Base-by-base conservation (phyloP, 352 stramenopile species). In the Globisporangium yorkense region DNA sequence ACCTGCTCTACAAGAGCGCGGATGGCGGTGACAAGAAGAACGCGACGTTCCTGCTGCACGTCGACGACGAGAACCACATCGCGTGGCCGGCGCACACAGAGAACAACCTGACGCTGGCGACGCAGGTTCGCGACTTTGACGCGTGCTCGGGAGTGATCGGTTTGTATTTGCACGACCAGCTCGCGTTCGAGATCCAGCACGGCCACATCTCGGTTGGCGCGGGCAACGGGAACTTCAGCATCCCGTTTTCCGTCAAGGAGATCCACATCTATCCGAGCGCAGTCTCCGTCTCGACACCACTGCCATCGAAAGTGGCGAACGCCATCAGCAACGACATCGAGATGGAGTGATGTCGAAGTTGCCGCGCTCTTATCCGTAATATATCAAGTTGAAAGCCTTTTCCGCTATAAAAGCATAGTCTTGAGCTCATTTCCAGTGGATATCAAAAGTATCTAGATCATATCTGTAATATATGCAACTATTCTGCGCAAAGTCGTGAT, bases 101-200 rank as follows among this genome's bases (percentile, higher is more conserved):
- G 27, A 84, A 84, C 52, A 89, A 84, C 61, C 63, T 94, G 29
- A 75, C 74, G 24, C 66, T 94, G 16, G 51, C 61, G 27, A 68
- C 77, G 37, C 57, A 75, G 46, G 71, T 94, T 47, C 72, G 65
- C 49, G 62, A 80, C 29, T 94, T 88, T 47, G 73, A 78, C 49
- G 67, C 70, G 40, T 94, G 84, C 57, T 66, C 80, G 54, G 69
- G 82, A 27, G 67, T 94, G 6, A 70, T 94, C 37, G 63, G 67
- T 10, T 65, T 89, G 31, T 92, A 89, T 54, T 53, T 92, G 18
- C 66, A 79, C 35, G 69, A 94, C 61, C 50, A 75, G 44, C 68
- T 94, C 33, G 63, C 66, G 6, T 92, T 94, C 60, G 71, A 87
- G 57, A 81, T 94, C 29, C 63, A 79, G 40, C 71, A 75, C 41